These are phyloP conservation scores for Huntiella abstrusa DNA, from an alignment of 2,329 filamentous ascomycete genomes.

Conservation along the genomic window DNA sequence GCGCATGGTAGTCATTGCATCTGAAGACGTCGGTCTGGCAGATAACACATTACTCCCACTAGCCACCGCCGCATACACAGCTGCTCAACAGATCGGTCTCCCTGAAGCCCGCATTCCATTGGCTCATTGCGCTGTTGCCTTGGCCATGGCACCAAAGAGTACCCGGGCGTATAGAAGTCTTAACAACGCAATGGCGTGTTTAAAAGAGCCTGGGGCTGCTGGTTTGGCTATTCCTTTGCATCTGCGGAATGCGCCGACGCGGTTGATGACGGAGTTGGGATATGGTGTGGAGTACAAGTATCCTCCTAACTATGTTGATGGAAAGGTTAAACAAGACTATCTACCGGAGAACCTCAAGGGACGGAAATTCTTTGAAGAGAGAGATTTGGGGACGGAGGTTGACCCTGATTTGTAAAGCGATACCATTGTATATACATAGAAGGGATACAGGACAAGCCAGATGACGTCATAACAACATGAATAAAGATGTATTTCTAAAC, in stretches of 20 bases:
- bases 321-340: conserved; percentile 72
- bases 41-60: conserved; percentile 70
- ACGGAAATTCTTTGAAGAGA: conserved; percentile 57
- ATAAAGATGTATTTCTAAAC: too few species aligned
- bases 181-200: conserved; percentile 53
- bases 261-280: conserved; percentile 80
- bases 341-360: conserved; percentile 60
- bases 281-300: conserved; percentile 92
- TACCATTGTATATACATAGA: too few species aligned
- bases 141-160: conserved; percentile 67
- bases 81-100: conserved; percentile 84
- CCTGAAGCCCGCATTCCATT: conserved; percentile 87
- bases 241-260: conserved; percentile 77
- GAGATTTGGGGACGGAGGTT: conserved; percentile 58
- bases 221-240: conserved; percentile 70
- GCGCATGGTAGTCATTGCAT: conserved; percentile 84
- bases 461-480: too few species aligned
- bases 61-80: conserved; percentile 70
- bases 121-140: conserved; percentile 67
- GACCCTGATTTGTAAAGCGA: conserved; percentile 41
- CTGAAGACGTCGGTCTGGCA: conserved; percentile 80
- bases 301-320: conserved; percentile 74
- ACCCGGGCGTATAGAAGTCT: conserved; percentile 71
- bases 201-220: conserved; percentile 62
- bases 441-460: too few species aligned